phyloP scores from a whole-genome alignment of 1,139 yeast species.

The Kazachstania sp. region DNA sequence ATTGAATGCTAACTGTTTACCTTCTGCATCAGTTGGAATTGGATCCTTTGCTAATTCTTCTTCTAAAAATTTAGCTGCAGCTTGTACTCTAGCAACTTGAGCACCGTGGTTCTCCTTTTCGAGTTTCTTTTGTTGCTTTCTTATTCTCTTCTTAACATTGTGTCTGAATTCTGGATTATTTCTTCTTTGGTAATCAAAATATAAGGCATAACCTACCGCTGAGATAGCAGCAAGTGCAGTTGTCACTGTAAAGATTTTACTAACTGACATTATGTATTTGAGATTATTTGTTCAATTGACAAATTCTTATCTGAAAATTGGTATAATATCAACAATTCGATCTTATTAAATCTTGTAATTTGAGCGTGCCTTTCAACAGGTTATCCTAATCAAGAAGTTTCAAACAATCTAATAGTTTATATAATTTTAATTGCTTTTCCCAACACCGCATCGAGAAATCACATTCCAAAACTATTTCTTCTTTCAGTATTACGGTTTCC shows the following conservation, averaged over 20 bases:
- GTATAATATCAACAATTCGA: background rate
- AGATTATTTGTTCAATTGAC: background rate
- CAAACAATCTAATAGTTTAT: background rate
- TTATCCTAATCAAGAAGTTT: too few relatives aligned
- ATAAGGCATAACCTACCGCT: slow-evolving; percentile 65
- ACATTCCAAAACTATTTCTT: too few relatives aligned
- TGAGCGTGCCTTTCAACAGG: too few relatives aligned
- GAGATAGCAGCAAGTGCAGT: slow-evolving; percentile 49
- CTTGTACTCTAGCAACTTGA: slow-evolving; percentile 51
- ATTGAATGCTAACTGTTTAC: slow-evolving; percentile 67
- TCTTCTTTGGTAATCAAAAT: slow-evolving; percentile 91
- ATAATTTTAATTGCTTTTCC: background rate
- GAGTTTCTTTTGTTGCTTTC: slow-evolving; percentile 49
- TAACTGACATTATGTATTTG: slow-evolving; percentile 7
- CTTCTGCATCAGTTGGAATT: slow-evolving; percentile 57
- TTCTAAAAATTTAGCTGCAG: slow-evolving; percentile 52
- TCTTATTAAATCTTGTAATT: background rate
- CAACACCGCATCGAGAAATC: background rate
- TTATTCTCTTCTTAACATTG: slow-evolving; percentile 53
- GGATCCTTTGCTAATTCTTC: slow-evolving; percentile 64
- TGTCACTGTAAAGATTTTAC: slow-evolving; percentile 34
- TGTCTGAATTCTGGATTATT: slow-evolving; percentile 73
- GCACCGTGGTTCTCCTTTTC: slow-evolving; percentile 50
- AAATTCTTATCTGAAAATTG: too few relatives aligned
- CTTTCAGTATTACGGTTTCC: too few relatives aligned